Evolutionary conservation across 441 rosid genomes (phyloP).

Genomic region (Breynia disticha): DNA sequence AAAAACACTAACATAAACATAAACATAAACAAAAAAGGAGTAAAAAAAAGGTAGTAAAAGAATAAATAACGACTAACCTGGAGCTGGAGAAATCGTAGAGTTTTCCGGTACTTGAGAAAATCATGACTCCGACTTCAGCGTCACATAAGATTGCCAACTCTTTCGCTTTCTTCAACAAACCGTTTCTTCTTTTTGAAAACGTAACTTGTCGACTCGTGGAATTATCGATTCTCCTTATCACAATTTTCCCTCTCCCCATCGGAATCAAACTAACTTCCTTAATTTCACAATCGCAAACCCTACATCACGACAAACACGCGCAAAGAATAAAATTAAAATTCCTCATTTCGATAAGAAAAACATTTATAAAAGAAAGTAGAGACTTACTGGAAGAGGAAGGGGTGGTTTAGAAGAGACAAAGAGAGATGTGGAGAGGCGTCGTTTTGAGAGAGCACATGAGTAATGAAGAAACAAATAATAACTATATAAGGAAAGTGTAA

Average conservation of each 20-base stretch:
- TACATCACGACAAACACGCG: not conserved
- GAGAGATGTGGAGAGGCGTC: slow-evolving; percentile 18
- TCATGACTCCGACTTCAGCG: slow-evolving; percentile 67
- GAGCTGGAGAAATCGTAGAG: slow-evolving; percentile 64
- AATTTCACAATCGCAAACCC: not conserved
- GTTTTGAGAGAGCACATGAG: slow-evolving; percentile 18
- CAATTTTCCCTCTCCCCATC: slow-evolving; percentile 84
- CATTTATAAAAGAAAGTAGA: not conserved
- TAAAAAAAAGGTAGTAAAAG: not conserved
- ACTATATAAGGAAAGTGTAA: slow-evolving; percentile 34
- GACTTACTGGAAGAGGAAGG: slow-evolving; percentile 3
- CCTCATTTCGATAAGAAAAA: not conserved
- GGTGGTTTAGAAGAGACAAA: slow-evolving; percentile 12
- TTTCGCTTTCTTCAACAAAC: slow-evolving; percentile 70
- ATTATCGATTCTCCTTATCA: slow-evolving; percentile 67
- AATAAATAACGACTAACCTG: slow-evolving; percentile 42
- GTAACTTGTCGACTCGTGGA: slow-evolving; percentile 83
- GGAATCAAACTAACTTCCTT: not conserved
- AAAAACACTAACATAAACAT: not conserved
- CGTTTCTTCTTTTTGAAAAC: slow-evolving; percentile 63
- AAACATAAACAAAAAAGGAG: not conserved
- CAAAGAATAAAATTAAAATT: not conserved
- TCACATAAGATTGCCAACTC: slow-evolving; percentile 71
- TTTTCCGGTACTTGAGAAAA: slow-evolving; percentile 71
- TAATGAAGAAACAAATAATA: slow-evolving; percentile 4